A percentile compares a stretch with the other conserved stretches of the same genome.
phyloP scores from a whole-genome alignment of 805 yeast species.

The Yamadazyma tumulicola region DNA sequence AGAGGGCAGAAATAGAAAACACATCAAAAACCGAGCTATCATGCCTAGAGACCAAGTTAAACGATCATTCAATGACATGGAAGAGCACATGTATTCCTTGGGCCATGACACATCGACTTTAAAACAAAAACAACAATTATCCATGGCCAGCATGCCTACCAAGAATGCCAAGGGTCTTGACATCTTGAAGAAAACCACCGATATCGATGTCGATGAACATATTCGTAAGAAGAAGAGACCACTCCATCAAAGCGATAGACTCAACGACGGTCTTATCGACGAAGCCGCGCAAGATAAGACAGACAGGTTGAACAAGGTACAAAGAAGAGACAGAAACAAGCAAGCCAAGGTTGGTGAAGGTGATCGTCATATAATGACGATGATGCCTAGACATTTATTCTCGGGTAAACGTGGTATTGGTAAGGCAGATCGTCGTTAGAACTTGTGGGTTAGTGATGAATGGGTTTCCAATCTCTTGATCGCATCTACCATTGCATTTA shows the following conservation, averaged over 20 bases:
- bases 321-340: constrained; percentile 92
- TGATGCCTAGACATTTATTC: constrained; percentile 90
- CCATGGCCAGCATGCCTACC: constrained; percentile 2
- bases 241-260: constrained; percentile 68
- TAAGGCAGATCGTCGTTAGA: constrained; percentile 15
- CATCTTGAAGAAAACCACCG: constrained; percentile 59
- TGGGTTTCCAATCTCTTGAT: too few species aligned
- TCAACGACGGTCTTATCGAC: constrained; percentile 81
- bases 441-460: background rate
- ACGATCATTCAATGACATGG: constrained; percentile 75
- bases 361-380: constrained; percentile 84
- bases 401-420: constrained; percentile 90
- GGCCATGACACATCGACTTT: constrained; percentile 83
- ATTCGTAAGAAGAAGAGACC: constrained; percentile 47
- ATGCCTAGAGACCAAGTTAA: constrained; percentile 88
- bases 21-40: constrained; percentile 78
- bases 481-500: too few species aligned
- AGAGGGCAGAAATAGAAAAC: constrained; percentile 82
- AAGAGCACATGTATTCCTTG: constrained; percentile 80
- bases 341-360: constrained; percentile 92
- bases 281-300: constrained; percentile 80
- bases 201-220: constrained; percentile 32
- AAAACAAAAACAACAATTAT: constrained; percentile 31
- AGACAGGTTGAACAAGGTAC: constrained; percentile 80
- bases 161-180: constrained; percentile 62